Evolutionary conservation across 495 filamentous ascomycete genomes (phyloP).

Genomic region (Letharia lupina): DNA sequence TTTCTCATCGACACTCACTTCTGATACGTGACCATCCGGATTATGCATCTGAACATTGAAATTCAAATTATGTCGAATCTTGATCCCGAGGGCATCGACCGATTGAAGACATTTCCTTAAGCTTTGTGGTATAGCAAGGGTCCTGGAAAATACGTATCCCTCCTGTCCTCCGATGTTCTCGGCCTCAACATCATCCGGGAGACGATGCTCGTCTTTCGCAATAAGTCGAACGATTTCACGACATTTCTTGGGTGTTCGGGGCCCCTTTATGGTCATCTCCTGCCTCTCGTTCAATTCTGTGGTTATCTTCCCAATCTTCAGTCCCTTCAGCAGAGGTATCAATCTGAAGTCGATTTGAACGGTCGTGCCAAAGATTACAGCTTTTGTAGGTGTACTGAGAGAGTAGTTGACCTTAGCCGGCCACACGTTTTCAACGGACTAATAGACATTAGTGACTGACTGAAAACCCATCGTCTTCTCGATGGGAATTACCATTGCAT

Average conservation of each 20-base stretch:
- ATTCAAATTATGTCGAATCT: slow-evolving; percentile 77
- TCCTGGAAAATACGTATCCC: slow-evolving; percentile 62
- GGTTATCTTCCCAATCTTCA: slow-evolving; percentile 67
- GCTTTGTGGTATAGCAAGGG: slow-evolving; percentile 65
- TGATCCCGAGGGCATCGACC: slow-evolving; percentile 73
- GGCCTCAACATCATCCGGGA: slow-evolving; percentile 49
- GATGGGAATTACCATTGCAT: slow-evolving; percentile 58
- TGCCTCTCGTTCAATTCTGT: slow-evolving; percentile 71
- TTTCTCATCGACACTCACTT: slow-evolving; percentile 42
- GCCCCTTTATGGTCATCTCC: slow-evolving; percentile 48
- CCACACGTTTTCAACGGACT: slow-evolving; percentile 90
- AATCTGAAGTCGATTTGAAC: slow-evolving; percentile 74
- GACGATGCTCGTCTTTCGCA: slow-evolving; percentile 50
- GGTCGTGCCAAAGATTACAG: slow-evolving; percentile 78
- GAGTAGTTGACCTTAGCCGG: slow-evolving; percentile 90
- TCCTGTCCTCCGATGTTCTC: slow-evolving; percentile 69
- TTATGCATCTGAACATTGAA: slow-evolving; percentile 83
- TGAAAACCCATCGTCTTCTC: neutral
- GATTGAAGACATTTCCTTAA: slow-evolving; percentile 77
- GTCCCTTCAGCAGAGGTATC: slow-evolving; percentile 75
- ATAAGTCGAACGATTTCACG: slow-evolving; percentile 48
- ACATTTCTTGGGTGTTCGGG: slow-evolving; percentile 9
- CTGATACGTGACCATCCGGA: slow-evolving; percentile 86
- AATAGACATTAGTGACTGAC: slow-evolving; percentile 15
- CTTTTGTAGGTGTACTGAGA: slow-evolving; percentile 80